Evolutionary conservation across 1,284 basidiomycete genomes (phyloP).

Genomic region (Rhodotorula sp.): DNA sequence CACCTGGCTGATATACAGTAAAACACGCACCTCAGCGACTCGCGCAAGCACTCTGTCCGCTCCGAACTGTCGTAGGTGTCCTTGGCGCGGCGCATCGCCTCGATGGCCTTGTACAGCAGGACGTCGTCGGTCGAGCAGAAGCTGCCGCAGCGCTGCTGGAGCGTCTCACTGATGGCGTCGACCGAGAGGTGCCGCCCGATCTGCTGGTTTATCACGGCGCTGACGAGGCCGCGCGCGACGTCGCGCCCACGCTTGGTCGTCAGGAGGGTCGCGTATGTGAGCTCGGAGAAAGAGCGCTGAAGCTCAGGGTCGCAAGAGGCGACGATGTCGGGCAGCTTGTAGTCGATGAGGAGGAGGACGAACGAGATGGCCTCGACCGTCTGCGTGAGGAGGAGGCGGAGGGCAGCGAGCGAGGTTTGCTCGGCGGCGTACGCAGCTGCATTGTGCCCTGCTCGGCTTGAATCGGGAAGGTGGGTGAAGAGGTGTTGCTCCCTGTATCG

Average conservation of each 20-base stretch:
- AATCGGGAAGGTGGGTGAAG: conserved; percentile 34
- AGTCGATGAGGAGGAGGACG: conserved; percentile 85
- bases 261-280: conserved; percentile 83
- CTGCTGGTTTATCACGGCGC: conserved; percentile 94
- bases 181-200: conserved; percentile 96
- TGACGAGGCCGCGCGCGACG: conserved; percentile 83
- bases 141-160: conserved; percentile 91
- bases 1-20: too few species aligned
- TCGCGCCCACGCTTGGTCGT: conserved; percentile 78
- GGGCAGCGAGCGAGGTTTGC: conserved; percentile 71
- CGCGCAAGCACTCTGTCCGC: conserved; percentile 70
- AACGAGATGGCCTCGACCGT: conserved; percentile 92
- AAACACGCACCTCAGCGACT: conserved; percentile 64
- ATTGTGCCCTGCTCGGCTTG: conserved; percentile 28
- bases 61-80: conserved; percentile 73
- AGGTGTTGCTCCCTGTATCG: conserved; percentile 33
- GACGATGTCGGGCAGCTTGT: conserved; percentile 82
- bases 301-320: conserved; percentile 65
- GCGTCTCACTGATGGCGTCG: conserved; percentile 89
- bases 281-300: conserved; percentile 65
- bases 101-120: conserved; percentile 95
- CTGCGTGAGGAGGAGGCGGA: conserved; percentile 72
- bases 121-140: conserved; percentile 99
- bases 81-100: conserved; percentile 85
- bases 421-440: conserved; percentile 62